Conservation (phyloP, 495 filamentous ascomycete species). For the Penicillium egyptiacum region DNA sequence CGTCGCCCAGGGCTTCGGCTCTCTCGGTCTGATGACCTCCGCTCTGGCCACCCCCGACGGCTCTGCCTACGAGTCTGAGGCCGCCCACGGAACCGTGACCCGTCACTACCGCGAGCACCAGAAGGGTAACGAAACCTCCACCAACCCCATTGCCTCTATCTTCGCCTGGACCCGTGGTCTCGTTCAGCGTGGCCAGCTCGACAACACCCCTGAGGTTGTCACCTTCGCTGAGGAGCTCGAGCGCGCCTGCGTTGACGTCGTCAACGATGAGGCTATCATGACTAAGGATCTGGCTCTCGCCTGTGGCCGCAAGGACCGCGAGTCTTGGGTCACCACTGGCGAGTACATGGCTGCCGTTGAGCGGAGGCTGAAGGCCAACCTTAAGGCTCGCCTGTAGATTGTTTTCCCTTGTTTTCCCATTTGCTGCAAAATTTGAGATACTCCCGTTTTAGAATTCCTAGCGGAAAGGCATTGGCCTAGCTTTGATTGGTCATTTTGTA, state of each 20-base stretch:
- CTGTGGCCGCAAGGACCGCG: slow-evolving; percentile 78
- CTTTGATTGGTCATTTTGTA: slow-evolving; percentile 7
- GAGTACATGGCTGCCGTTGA: slow-evolving; percentile 91
- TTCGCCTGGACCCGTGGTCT: slow-evolving; percentile 98
- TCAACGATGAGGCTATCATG: slow-evolving; percentile 93
- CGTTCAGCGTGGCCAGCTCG: slow-evolving; percentile 86
- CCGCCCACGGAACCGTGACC: slow-evolving; percentile 96
- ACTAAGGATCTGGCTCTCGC: slow-evolving; percentile 96
- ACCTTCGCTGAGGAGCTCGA: slow-evolving; percentile 88
- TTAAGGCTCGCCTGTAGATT: slow-evolving; percentile 50
- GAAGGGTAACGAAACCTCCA: slow-evolving; percentile 93
- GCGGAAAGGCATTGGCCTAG: slow-evolving; percentile 1
- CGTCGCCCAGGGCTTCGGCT: slow-evolving; percentile 96
- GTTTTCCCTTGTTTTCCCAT: slow-evolving; percentile 1
- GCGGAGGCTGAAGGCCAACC: slow-evolving; percentile 68
- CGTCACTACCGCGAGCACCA: slow-evolving; percentile 99
- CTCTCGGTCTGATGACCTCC: slow-evolving; percentile 96
- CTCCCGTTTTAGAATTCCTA: slow-evolving; percentile 12
- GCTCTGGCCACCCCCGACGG: slow-evolving; percentile 94
- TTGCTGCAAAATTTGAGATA: slow-evolving; percentile 8
- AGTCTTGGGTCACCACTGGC: slow-evolving; percentile 82
- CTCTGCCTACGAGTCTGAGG: slow-evolving; percentile 94
- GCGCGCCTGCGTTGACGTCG: slow-evolving; percentile 90
- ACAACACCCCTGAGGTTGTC: slow-evolving; percentile 83
- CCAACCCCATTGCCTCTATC: slow-evolving; percentile 97